Evolutionary conservation across 257 asterid species (phyloP).

Genomic region (Schizonepeta tenuifolia): DNA sequence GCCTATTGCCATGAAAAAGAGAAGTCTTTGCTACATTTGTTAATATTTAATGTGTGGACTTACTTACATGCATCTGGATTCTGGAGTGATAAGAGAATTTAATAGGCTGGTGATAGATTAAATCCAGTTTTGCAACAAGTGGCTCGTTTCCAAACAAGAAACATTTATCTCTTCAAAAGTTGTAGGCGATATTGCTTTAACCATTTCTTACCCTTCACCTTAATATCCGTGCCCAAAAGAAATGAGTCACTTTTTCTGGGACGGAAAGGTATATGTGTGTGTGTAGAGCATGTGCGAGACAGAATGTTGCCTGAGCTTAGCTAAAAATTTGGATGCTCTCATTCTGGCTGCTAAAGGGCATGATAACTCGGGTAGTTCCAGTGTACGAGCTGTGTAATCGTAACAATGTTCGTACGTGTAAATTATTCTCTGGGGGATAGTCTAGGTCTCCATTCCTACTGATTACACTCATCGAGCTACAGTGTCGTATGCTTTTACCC

Average conservation of each 20-base stretch:
- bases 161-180: no score
- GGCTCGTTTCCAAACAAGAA: no score
- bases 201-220: no score
- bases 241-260: no score
- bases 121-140: background rate
- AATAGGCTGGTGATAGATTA: background rate
- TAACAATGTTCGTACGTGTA: background rate
- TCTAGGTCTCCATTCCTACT: background rate
- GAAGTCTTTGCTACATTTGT: background rate
- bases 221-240: no score
- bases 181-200: no score
- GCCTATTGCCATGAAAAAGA: slow-evolving; percentile 1
- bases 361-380: background rate
- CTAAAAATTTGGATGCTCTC: background rate
- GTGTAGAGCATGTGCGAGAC: background rate
- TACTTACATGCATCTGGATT: background rate
- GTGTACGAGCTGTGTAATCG: slow-evolving; percentile 3
- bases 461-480: background rate
- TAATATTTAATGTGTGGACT: background rate
- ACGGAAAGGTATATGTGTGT: background rate
- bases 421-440: background rate
- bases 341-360: slow-evolving; percentile 7
- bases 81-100: background rate
- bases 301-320: background rate
- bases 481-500: background rate